Evolutionary conservation across 441 rosid species (phyloP).

Genomic region (Theobroma grandiflorum): DNA sequence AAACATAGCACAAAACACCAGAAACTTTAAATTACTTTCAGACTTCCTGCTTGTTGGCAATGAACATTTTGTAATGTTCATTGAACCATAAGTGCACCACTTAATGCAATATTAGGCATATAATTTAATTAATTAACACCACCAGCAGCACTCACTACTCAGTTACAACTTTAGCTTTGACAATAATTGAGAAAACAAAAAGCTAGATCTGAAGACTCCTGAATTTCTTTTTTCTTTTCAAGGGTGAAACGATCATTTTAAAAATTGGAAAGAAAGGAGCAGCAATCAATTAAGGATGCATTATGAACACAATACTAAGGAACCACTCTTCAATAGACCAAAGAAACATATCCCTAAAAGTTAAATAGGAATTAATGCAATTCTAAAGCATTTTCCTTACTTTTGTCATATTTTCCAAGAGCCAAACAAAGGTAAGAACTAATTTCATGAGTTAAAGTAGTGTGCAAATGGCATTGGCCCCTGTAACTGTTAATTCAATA

Average conservation of each 20-base stretch:
- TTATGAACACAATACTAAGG: background rate
- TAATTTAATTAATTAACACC: background rate
- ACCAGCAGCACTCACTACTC: background rate
- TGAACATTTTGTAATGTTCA: background rate
- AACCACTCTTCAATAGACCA: background rate
- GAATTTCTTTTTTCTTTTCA: too few species aligned
- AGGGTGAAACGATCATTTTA: too few species aligned
- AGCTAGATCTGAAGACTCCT: background rate
- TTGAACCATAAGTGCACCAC: background rate
- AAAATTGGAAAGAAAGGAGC: background rate
- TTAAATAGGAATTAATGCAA: background rate
- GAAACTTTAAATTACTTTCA: background rate
- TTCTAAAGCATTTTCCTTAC: background rate
- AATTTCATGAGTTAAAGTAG: background rate
- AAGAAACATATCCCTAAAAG: background rate
- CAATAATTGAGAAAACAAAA: background rate
- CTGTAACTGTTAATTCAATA: background rate
- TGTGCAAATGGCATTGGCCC: background rate
- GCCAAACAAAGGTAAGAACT: background rate
- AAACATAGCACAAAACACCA: slow-evolving; percentile 1
- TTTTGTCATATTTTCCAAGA: background rate
- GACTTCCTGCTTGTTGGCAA: background rate
- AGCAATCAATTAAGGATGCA: background rate
- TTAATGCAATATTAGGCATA: background rate
- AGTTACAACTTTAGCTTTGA: background rate